Evolutionary conservation across 208 protist species (phyloP).

Genomic region (Strigomonas culicis): DNA sequence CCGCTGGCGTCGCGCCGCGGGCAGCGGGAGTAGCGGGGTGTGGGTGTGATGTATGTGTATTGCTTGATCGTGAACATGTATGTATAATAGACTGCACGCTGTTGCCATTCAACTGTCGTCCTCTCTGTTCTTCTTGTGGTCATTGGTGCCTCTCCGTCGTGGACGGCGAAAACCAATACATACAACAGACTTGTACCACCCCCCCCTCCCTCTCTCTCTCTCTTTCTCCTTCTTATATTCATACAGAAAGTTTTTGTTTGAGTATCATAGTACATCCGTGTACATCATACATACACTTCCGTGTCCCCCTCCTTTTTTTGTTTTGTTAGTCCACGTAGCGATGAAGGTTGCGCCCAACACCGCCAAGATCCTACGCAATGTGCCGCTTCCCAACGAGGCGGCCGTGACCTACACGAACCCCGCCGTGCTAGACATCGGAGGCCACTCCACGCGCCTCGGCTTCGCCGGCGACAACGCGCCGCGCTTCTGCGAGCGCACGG

Average conservation of each 20-base stretch:
- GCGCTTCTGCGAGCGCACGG: conserved; percentile 70
- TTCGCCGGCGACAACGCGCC: conserved; percentile 86
- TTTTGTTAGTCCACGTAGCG: neutral
- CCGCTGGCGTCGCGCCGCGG: conserved; percentile 52
- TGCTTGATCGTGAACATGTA: neutral
- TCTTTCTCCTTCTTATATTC: conserved; percentile 1
- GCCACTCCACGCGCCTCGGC: conserved; percentile 74
- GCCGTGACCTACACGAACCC: conserved; percentile 66
- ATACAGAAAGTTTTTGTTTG: conserved; percentile 1
- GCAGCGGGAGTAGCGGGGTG: conserved; percentile 22
- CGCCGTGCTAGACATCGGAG: conserved; percentile 84
- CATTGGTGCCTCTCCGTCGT: neutral
- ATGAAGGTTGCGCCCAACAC: conserved; percentile 89
- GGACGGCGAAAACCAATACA: neutral
- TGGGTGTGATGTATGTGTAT: neutral
- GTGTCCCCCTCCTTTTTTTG: conserved; percentile 1
- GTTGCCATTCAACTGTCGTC: neutral
- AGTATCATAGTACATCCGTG: neutral
- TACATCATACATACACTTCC: too few species aligned
- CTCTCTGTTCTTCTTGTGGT: neutral
- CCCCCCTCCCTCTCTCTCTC: too few species aligned
- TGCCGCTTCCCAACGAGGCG: conserved; percentile 89
- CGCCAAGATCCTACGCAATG: conserved; percentile 75
- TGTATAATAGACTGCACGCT: neutral
- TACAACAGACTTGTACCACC: neutral